Evolutionary conservation across 2,329 filamentous ascomycete species (phyloP).

Genomic region (Amesomyces nigricolor): DNA sequence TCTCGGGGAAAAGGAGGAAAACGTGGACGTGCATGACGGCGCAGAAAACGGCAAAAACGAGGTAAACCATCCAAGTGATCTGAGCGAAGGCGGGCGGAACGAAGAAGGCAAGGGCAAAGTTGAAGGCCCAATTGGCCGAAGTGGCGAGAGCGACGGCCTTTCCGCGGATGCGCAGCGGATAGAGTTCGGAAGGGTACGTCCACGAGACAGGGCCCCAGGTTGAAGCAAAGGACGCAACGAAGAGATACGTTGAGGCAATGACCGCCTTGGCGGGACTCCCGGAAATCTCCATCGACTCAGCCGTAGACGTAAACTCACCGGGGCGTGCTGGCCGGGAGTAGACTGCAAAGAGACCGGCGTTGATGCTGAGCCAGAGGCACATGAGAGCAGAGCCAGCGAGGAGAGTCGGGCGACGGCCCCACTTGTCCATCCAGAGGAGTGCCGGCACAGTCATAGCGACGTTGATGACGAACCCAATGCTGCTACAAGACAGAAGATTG

Average conservation of each 20-base stretch:
- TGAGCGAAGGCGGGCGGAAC: slow-evolving; percentile 34
- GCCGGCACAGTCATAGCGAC: slow-evolving; percentile 73
- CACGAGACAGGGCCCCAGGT: slow-evolving; percentile 42
- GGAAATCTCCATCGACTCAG: slow-evolving; percentile 43
- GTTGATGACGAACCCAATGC: slow-evolving; percentile 74
- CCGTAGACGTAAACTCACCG: slow-evolving; percentile 34
- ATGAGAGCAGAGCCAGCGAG: slow-evolving; percentile 62
- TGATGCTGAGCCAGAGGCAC: slow-evolving; percentile 45
- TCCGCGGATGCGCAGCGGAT: slow-evolving; percentile 37
- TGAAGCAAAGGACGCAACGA: slow-evolving; percentile 48
- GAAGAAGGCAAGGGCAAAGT: slow-evolving; percentile 37
- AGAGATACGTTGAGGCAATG: slow-evolving; percentile 61
- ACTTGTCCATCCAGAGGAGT: slow-evolving; percentile 67
- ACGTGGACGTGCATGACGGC: slow-evolving; percentile 32
- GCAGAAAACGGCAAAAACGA: slow-evolving; percentile 33
- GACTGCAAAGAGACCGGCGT: slow-evolving; percentile 41
- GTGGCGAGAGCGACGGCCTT: slow-evolving; percentile 34
- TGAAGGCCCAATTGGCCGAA: slow-evolving; percentile 37
- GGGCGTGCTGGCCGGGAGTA: slow-evolving; percentile 35
- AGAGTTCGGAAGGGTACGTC: slow-evolving; percentile 45
- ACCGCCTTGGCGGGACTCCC: slow-evolving; percentile 50
- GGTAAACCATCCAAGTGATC: slow-evolving; percentile 35
- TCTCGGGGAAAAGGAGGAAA: slow-evolving; percentile 33
- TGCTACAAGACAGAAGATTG: slow-evolving; percentile 58
- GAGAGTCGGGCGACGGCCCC: slow-evolving; percentile 65